A percentile compares a stretch with the other conserved stretches of the same genome.
Conservation (phyloP, 495 filamentous ascomycete genomes). For the Bacidia gigantensis region DNA sequence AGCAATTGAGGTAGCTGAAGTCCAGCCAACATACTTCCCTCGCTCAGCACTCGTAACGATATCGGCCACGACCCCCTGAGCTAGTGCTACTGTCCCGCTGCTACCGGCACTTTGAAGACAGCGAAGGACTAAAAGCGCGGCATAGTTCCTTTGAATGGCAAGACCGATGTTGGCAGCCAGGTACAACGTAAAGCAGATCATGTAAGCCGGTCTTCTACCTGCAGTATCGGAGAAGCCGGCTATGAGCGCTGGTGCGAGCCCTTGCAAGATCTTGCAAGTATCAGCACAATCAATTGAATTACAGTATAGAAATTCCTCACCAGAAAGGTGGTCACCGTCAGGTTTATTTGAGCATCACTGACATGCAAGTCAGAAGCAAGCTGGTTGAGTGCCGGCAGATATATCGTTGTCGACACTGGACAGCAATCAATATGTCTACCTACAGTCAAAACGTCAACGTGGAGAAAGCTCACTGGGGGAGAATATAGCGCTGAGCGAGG, state of each 20-base stretch:
- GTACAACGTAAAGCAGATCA: conserved; percentile 28
- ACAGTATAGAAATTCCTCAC: conserved; percentile 13
- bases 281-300: background rate
- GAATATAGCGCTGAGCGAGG: conserved; percentile 15
- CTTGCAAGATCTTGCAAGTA: conserved; percentile 28
- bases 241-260: conserved; percentile 31
- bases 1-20: conserved; percentile 25
- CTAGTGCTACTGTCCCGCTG: conserved; percentile 31
- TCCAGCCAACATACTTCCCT: conserved; percentile 32
- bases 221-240: conserved; percentile 28
- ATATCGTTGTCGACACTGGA: conserved; percentile 32
- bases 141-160: conserved; percentile 27
- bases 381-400: conserved; percentile 33
- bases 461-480: conserved; percentile 16
- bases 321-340: conserved; percentile 39
- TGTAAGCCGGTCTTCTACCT: conserved; percentile 29
- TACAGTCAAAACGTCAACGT: too few species aligned
- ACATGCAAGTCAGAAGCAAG: conserved; percentile 29
- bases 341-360: conserved; percentile 29
- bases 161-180: conserved; percentile 29
- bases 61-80: conserved; percentile 33
- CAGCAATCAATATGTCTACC: background rate
- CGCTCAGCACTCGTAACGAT: conserved; percentile 32
- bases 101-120: conserved; percentile 29
- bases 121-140: conserved; percentile 27